Evolutionary conservation across 169 alveolate genomes (phyloP).

Genomic region (Neospora caninum): DNA sequence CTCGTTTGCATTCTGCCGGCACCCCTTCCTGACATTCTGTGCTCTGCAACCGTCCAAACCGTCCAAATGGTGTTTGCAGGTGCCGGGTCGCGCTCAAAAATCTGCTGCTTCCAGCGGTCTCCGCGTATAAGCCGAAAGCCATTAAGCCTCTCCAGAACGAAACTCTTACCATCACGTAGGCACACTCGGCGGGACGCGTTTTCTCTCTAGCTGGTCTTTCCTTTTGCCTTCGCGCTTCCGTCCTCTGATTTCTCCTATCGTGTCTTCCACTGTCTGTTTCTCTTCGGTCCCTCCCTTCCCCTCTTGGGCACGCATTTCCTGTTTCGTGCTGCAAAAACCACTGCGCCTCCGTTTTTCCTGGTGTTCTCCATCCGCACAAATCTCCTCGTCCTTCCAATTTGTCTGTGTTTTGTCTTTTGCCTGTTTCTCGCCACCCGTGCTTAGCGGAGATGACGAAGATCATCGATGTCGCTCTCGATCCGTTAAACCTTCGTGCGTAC

Average conservation of each 20-base stretch:
- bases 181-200: too few relatives aligned
- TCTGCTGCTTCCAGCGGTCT: constrained; percentile 34
- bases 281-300: neutral
- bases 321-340: too few relatives aligned
- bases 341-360: neutral
- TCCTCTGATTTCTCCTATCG: neutral
- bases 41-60: neutral
- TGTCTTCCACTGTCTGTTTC: neutral
- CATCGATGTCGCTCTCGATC: constrained; percentile 1
- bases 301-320: too few relatives aligned
- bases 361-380: neutral
- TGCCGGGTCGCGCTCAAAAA: constrained; percentile 4
- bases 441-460: constrained; percentile 15
- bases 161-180: constrained; percentile 11
- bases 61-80: neutral
- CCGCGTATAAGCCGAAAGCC: constrained; percentile 37
- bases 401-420: too few relatives aligned
- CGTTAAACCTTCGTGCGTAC: neutral
- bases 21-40: too few relatives aligned
- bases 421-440: neutral
- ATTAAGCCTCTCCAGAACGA: constrained; percentile 9
- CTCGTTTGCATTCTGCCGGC: too few relatives aligned
- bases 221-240: neutral
- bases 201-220: neutral
- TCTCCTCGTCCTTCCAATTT: too few relatives aligned